Percentiles rank a stretch among this genome's conserved stretches.
These are phyloP conservation scores for Trametes gibbosa DNA, from an alignment of 768 basidiomycete species.

Conservation along the genomic window DNA sequence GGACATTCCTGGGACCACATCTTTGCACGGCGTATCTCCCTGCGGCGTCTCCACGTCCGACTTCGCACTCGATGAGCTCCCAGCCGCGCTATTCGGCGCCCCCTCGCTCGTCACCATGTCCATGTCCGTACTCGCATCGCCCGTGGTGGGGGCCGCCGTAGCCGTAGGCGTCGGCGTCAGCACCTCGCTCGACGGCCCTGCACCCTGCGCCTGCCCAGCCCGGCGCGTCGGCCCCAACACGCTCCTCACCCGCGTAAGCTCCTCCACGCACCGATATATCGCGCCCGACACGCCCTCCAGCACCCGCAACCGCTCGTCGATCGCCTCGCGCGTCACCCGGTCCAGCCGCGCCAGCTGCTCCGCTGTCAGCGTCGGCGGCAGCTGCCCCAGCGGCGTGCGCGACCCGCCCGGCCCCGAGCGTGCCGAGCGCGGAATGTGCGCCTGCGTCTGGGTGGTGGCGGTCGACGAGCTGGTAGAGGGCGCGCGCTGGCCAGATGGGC, in stretches of 20 bases:
- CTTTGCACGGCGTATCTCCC: too few species aligned
- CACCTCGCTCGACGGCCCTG: not conserved
- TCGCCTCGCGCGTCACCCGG: conserved; percentile 67
- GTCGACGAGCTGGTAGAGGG: not conserved
- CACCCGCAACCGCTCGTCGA: conserved; percentile 79
- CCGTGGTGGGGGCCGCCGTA: too few species aligned
- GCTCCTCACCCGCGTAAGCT: conserved; percentile 74
- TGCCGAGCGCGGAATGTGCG: conserved; percentile 1
- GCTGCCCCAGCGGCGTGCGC: conserved; percentile 25
- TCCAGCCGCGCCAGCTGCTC: conserved; percentile 68
- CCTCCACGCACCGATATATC: conserved; percentile 73
- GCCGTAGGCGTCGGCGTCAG: not conserved
- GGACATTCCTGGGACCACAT: not conserved
- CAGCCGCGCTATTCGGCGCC: too few species aligned
- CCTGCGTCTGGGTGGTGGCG: not conserved
- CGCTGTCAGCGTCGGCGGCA: conserved; percentile 50
- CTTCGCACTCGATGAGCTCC: not conserved
- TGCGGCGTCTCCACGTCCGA: not conserved
- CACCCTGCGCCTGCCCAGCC: not conserved
- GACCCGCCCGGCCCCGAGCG: conserved; percentile 5
- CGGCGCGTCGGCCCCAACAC: conserved; percentile 45
- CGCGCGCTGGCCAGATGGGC: not conserved
- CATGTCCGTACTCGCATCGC: not conserved
- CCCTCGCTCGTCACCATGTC: too few species aligned
- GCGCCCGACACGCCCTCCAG: conserved; percentile 75